Percentiles rank a stretch among this genome's conserved stretches.
phyloP scores from a whole-genome alignment of 2,329 filamentous ascomycete species.

The Fusarium sp. region DNA sequence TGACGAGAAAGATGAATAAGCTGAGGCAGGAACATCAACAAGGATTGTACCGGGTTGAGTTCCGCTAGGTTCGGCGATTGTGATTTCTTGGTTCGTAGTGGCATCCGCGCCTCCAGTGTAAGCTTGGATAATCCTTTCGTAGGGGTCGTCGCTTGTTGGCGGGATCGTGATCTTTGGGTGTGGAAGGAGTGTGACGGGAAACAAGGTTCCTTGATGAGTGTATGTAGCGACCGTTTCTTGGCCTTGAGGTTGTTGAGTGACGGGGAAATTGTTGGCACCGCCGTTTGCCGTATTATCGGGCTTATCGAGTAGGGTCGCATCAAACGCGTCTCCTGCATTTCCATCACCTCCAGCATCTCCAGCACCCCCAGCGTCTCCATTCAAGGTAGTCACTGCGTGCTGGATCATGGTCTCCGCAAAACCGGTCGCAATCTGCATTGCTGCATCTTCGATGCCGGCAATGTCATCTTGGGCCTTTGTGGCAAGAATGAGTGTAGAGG shows the following conservation, averaged over 20 bases:
- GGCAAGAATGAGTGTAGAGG: conserved; percentile 37
- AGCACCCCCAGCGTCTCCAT: conserved; percentile 12
- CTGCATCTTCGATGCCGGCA: conserved; percentile 26
- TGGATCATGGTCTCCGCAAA: conserved; percentile 34
- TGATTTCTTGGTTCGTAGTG: conserved; percentile 35
- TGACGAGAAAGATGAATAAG: conserved; percentile 32
- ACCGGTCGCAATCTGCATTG: conserved; percentile 24
- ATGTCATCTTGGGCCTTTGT: conserved; percentile 29
- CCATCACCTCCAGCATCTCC: conserved; percentile 17
- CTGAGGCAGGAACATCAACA: conserved; percentile 34
- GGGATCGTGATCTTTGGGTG: conserved; percentile 38
- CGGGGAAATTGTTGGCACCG: conserved; percentile 6
- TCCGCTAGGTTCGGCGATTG: conserved; percentile 35
- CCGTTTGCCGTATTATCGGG: background rate
- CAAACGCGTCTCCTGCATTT: conserved; percentile 25
- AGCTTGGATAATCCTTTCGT: conserved; percentile 37
- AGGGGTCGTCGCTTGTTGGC: conserved; percentile 31
- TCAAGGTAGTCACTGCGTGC: conserved; percentile 27
- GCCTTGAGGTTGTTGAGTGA: conserved; percentile 11
- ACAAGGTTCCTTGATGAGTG: conserved; percentile 21
- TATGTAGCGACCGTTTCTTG: conserved; percentile 23
- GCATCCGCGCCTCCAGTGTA: conserved; percentile 36
- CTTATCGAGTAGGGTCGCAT: conserved; percentile 23
- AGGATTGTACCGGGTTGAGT: conserved; percentile 36
- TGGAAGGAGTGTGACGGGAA: conserved; percentile 31